Evolutionary conservation across 768 basidiomycete species (phyloP), one percentile per base, ranked within the genome.

Genomic region (Vishniacozyma victoriae): DNA sequence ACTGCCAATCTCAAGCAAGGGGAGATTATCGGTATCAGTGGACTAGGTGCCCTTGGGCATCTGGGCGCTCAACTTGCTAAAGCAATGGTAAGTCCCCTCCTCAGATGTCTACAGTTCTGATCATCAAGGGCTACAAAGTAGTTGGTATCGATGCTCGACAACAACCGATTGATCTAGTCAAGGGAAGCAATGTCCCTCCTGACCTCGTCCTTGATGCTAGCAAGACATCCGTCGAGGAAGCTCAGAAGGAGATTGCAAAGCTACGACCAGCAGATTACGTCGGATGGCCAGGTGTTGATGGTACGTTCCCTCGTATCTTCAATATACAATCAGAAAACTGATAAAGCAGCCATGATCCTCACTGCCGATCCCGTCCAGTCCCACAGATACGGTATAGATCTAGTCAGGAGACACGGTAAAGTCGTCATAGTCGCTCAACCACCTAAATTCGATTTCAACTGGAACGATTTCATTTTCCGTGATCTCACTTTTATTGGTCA

Each of bases 31-130:
- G 56, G 42, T 7, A 59, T 59, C 26, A 52, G 46, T 38, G 58
- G 58, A 4, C 27, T 59, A 5, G 58, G 58, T 5, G 58, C 58
- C 4, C 23, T 59, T n/a, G 58, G 58, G 9, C 26, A 24, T 27
- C 35, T 59, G 18, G 58, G 58, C 20, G 46, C 51, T 16, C 58
- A 59, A 31, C 48, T 59, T 41, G 58, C 47, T 5, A 59, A 55
- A 35, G 54, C 50, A 16, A 22, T 47, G 49, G 54, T 44, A 13
- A 20, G 42, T 33, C n/a, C n/a, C n/a, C n/a, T n/a, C n/a, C n/a
- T n/a, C n/a, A n/a, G n/a, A n/a, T 9, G 31, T 33, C 20, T 31
- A 7, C 35, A 23, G 25, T n/a, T 14, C 27, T 22, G 37, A 15
- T 40, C 2, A 38, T 22, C 11, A 19, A 59, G 58, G 58, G 58